Conservation (phyloP, 139 green algal species). For the Diplosphaera chodatii region DNA sequence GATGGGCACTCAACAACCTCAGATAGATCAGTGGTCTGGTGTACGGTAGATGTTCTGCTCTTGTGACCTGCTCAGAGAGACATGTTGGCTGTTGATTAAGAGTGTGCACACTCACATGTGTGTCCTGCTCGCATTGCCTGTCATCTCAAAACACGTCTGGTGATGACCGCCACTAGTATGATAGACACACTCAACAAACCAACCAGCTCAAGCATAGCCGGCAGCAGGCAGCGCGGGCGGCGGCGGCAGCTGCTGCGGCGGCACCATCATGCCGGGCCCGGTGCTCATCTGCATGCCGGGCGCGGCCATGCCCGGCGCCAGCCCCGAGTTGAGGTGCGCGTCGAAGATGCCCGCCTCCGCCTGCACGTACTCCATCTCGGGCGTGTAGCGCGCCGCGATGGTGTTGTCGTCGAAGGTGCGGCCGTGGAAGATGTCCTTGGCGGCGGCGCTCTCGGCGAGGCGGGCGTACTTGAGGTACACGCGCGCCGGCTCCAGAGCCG, state of each 20-base stretch:
- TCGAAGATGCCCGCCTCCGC: not conserved
- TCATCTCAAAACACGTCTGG: no score
- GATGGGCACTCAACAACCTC: no score
- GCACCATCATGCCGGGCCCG: no score
- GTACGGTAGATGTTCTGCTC: no score
- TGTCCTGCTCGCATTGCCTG: no score
- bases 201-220: not conserved
- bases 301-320: not conserved
- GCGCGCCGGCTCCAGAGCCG: conserved; percentile 31
- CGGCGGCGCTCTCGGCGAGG: conserved; percentile 39
- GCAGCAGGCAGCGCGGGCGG: not conserved
- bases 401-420: conserved; percentile 68
- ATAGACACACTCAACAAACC: no score
- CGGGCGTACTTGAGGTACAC: conserved; percentile 62
- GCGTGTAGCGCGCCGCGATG: conserved; percentile 36
- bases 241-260: not conserved
- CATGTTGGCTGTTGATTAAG: no score
- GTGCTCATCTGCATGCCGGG: no score
- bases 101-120: no score
- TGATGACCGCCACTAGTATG: no score
- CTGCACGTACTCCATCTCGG: not conserved
- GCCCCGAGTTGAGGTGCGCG: not conserved
- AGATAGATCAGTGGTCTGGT: no score
- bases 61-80: no score
- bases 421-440: conserved; percentile 47